Evolutionary conservation across 352 stramenopile species (phyloP), one percentile per base, ranked within the genome.

Genomic region (Phytopythium oedochilum): DNA sequence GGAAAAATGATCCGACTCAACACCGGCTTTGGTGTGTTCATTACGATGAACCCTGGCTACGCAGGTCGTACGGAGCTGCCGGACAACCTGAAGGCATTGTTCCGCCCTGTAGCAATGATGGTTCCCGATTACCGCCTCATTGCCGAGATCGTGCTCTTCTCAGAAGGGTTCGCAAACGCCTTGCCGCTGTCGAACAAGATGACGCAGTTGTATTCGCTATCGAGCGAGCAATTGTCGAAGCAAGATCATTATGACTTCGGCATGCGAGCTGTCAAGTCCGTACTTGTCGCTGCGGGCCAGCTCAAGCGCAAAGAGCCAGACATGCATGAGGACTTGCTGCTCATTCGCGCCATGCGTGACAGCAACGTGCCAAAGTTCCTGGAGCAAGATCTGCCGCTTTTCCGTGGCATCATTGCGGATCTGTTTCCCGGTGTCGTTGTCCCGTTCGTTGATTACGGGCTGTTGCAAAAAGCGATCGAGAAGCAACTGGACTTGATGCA

Each of bases 351-450:
- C 10, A 97, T 98, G 88, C 86, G 94, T 35, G 94, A 98, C 60
- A 97, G 86, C 40, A 98, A 98, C 58, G 89, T 98, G 2, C 94
- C 94, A 17, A 98, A 98, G 64, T 97, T 97, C 45, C 77, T 98
- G 14, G 84, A 98, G 68, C 88, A 97, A 45, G 94, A 98, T 58
- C 67, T 98, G 28, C 89, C 92, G 18, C 60, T 98, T 10, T 98
- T 98, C 61, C 77, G 89, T 5, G 93, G 93, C 23, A 98, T 98
- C 70, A 91, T 98, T 32, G 85, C 73, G 3, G 94, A 98, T 66
- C 70, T 98, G 3, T 98, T 98, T 52, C 94, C 94, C 0, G 89
- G 93, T 18, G 88, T 98, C 23, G 71, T 97, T 14, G 91, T 98
- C 9, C 93, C 93, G 2, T 98, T 96, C 57, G 89, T 97, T 0